Evolutionary conservation across 352 stramenopile species (phyloP).

Genomic region (Phytopythium vexans): DNA sequence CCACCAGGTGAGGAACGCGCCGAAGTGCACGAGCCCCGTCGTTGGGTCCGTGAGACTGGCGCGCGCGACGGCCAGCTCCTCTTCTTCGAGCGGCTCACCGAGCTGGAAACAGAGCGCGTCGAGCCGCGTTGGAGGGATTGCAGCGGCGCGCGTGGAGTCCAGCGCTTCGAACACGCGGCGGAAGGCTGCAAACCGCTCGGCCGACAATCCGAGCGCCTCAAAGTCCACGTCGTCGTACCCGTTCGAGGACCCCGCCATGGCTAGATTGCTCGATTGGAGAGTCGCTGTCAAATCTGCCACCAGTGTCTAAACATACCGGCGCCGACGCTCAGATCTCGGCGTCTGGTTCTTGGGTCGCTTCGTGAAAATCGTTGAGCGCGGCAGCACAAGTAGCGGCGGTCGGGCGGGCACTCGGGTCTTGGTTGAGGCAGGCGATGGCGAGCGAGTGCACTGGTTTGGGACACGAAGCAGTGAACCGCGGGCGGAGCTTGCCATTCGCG

Average conservation of each 20-base stretch:
- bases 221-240: slow-evolving; percentile 43
- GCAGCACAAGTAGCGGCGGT: slow-evolving; percentile 4
- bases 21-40: slow-evolving; percentile 60
- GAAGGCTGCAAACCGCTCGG: slow-evolving; percentile 60
- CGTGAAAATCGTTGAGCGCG: too few relatives aligned
- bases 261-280: neutral
- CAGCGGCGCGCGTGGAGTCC: slow-evolving; percentile 42
- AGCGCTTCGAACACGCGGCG: slow-evolving; percentile 44
- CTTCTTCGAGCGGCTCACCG: slow-evolving; percentile 52
- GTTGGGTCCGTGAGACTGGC: slow-evolving; percentile 46
- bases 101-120: slow-evolving; percentile 55
- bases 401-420: slow-evolving; percentile 20
- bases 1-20: slow-evolving; percentile 65
- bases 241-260: neutral
- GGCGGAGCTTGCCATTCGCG: slow-evolving; percentile 22
- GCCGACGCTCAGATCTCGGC: too few relatives aligned
- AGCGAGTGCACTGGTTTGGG: slow-evolving; percentile 15
- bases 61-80: slow-evolving; percentile 45
- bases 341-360: too few relatives aligned
- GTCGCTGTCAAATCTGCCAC: neutral
- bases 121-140: slow-evolving; percentile 56
- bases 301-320: neutral
- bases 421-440: slow-evolving; percentile 17
- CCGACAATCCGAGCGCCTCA: slow-evolving; percentile 35
- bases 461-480: slow-evolving; percentile 16